Base-by-base conservation (phyloP, 1,139 yeast species). In the Arxiozyma telluris region DNA sequence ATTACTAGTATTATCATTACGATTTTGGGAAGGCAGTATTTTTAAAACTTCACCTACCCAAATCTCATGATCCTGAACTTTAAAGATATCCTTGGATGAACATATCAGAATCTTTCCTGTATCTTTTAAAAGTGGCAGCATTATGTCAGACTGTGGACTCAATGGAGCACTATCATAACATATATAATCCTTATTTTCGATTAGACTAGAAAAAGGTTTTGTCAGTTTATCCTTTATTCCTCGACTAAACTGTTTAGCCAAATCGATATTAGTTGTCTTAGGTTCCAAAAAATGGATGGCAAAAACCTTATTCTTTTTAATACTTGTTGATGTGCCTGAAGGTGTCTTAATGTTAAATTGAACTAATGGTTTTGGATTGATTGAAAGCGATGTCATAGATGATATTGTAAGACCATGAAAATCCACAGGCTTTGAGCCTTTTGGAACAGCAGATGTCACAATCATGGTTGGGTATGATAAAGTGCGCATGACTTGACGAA, bases 311-410 rank as follows among this genome's bases (percentile, higher is more conserved):
- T 76, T 70, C 11, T 75, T 71, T 62, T 86, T 90, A 49, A 90
- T 71, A 22, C 80, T 75, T 17, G 73, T 73, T 0, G 94, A 83
- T 0, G 96, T 89, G 50, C 83, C 78, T 7, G 96, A 86, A 0
- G 96, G 96, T 30, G 83, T 72, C 69, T 87, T 95, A 52, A 90
- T 73, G 65, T 89, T 90, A 71, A 90, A 89, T 63, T 87, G 93
- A 1, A 90, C 66, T 54, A 87, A 68, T 1, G 96, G 94, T 17
- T 73, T 72, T 0, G 96, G 96, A 52, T 77, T 75, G 39, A 87
- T 78, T 1, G 94, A 82, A 17, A 90, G 71, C 1, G 96, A 88
- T 20, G 88, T 80, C 44, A 87, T 88, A 0, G 96, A 87, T 1
- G 95, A 84, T 3, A 90, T 72, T 0, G 96, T 87, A 75, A 87